Conservation (phyloP, 2,329 filamentous ascomycete genomes). For the Botrytis medusae region DNA sequence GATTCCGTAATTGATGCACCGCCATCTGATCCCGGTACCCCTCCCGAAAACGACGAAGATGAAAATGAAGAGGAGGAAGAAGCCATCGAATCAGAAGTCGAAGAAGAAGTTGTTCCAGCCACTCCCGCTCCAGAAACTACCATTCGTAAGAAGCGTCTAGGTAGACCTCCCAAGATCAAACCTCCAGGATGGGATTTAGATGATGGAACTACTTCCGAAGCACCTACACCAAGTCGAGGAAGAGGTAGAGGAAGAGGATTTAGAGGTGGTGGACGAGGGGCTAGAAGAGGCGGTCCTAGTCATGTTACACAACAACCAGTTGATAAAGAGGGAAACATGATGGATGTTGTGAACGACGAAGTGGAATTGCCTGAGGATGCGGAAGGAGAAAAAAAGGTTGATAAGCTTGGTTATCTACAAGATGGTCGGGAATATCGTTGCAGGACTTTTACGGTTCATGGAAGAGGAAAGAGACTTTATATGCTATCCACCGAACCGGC, state of each 20-base stretch:
- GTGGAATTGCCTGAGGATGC: conserved; percentile 82
- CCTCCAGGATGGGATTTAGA: conserved; percentile 73
- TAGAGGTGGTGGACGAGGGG: conserved; percentile 64
- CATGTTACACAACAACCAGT: conserved; percentile 82
- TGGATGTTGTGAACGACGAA: conserved; percentile 90
- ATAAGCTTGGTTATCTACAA: conserved; percentile 79
- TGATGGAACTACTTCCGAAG: conserved; percentile 49
- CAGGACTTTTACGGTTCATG: conserved; percentile 87
- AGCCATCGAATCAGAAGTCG: conserved; percentile 40
- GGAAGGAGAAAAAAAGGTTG: conserved; percentile 90
- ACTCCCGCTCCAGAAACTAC: conserved; percentile 46
- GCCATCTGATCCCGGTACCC: conserved; percentile 35
- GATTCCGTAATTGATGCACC: conserved; percentile 47
- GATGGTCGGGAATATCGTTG: conserved; percentile 91
- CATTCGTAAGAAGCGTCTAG: conserved; percentile 72
- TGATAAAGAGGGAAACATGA: conserved; percentile 90
- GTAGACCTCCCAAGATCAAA: conserved; percentile 80
- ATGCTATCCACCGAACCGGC: conserved; percentile 98
- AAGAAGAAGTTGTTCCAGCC: conserved; percentile 42
- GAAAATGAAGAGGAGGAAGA: conserved; percentile 43
- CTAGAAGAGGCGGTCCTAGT: conserved; percentile 62
- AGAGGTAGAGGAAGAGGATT: conserved; percentile 65
- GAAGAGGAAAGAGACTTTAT: conserved; percentile 82
- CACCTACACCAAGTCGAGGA: conserved; percentile 46
- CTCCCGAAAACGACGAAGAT: conserved; percentile 39